phyloP scores from a whole-genome alignment of 2,329 filamentous ascomycete species.

The Annulohypoxylon truncatum region DNA sequence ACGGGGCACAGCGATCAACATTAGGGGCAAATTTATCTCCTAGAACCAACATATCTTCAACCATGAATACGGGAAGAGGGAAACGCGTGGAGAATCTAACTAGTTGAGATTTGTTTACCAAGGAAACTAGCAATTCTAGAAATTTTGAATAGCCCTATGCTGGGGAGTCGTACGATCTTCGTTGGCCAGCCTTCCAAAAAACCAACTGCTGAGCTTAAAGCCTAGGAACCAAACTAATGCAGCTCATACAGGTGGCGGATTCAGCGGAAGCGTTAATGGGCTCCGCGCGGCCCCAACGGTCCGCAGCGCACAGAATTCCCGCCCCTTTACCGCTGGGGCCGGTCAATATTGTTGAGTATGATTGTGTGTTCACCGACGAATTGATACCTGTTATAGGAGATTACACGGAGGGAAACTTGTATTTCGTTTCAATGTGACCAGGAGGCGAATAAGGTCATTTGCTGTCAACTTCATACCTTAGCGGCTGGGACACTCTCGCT shows the following conservation, averaged over 20 bases:
- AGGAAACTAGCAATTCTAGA: conserved; percentile 10
- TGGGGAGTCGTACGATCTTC: conserved; percentile 8
- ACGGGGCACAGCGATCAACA: neutral
- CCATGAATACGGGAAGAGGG: conserved; percentile 6
- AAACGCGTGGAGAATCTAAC: neutral
- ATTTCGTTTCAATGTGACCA: neutral
- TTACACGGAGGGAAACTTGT: conserved; percentile 9
- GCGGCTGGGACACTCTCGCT: neutral
- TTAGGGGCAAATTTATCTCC: neutral
- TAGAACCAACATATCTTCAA: conserved; percentile 3
- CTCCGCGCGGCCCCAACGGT: conserved; percentile 4
- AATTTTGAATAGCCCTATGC: neutral
- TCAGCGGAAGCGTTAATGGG: conserved; percentile 1
- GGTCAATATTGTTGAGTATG: conserved; percentile 9
- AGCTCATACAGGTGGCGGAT: conserved; percentile 24
- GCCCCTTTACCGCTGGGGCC: conserved; percentile 12
- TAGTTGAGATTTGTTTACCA: neutral
- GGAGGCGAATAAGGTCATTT: conserved; percentile 1
- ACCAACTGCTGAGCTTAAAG: conserved; percentile 11
- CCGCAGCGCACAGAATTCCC: neutral
- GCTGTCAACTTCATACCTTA: conserved; percentile 5
- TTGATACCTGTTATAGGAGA: too few species aligned
- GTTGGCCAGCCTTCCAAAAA: conserved; percentile 5
- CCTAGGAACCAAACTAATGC: conserved; percentile 25
- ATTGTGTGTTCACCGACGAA: neutral